Percentiles rank a stretch among this genome's conserved stretches.
These are phyloP conservation scores for Magnaporthales sp. DNA, from an alignment of 2,329 filamentous ascomycete species.

Conservation along the genomic window DNA sequence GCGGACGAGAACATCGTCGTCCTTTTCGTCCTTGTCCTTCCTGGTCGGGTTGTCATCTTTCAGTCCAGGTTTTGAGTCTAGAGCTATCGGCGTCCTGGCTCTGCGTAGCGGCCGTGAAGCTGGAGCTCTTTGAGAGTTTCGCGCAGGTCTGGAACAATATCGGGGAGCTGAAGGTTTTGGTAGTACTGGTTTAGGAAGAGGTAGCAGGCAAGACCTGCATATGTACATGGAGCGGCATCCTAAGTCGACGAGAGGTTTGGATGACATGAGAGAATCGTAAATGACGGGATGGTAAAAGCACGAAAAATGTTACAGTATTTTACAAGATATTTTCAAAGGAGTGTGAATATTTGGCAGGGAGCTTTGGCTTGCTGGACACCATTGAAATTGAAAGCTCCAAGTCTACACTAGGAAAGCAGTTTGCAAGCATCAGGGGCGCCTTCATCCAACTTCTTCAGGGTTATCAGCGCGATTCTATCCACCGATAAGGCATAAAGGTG, in stretches of 20 bases:
- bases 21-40: slow-evolving; percentile 3
- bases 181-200: slow-evolving; percentile 7
- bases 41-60: not conserved
- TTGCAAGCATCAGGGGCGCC: not conserved
- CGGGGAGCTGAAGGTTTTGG: not conserved
- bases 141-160: not conserved
- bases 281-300: not conserved
- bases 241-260: slow-evolving; percentile 9
- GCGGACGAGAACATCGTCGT: slow-evolving; percentile 22
- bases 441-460: slow-evolving; percentile 1
- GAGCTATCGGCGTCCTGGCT: not conserved
- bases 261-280: not conserved
- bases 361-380: not conserved
- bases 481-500: not conserved
- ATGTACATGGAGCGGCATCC: slow-evolving; percentile 10
- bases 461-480: slow-evolving; percentile 4
- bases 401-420: not conserved
- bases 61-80: not conserved
- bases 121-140: not conserved
- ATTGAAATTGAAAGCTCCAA: not conserved
- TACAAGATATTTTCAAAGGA: not conserved
- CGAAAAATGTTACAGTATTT: not conserved
- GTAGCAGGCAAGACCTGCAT: slow-evolving; percentile 14
- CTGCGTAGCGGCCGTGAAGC: not conserved
- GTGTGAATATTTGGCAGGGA: not conserved